Evolutionary conservation across 2,329 filamentous ascomycete species (phyloP).

Genomic region (Teratosphaeria epicoccoides): DNA sequence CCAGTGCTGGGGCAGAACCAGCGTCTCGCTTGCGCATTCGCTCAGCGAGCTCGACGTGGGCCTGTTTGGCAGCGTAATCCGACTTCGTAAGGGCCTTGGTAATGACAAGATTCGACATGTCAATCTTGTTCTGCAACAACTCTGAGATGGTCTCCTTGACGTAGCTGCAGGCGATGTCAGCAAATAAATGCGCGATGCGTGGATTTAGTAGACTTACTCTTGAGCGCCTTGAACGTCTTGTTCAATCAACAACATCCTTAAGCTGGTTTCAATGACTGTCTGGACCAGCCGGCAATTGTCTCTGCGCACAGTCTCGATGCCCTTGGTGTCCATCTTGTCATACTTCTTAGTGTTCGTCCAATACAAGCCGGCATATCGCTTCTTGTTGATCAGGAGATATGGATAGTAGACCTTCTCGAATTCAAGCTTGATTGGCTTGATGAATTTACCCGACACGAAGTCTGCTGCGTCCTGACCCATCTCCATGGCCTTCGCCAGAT

Average conservation of each 20-base stretch:
- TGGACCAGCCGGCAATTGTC: constrained; percentile 95
- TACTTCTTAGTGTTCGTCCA: constrained; percentile 92
- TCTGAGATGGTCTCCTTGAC: constrained; percentile 95
- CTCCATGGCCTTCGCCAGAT: constrained; percentile 82
- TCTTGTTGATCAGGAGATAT: constrained; percentile 98
- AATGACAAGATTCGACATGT: constrained; percentile 98
- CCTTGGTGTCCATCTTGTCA: constrained; percentile 99
- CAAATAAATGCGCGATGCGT: not conserved
- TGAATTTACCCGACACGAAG: constrained; percentile 82
- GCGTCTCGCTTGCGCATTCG: constrained; percentile 96
- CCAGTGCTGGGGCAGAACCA: constrained; percentile 82
- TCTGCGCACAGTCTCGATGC: constrained; percentile 93
- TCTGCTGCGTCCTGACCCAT: constrained; percentile 86
- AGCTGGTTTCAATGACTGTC: constrained; percentile 91
- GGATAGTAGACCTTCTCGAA: constrained; percentile 99
- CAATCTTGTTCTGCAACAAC: constrained; percentile 90
- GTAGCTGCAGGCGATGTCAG: constrained; percentile 51
- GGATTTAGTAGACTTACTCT: constrained; percentile 54
- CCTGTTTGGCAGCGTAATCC: constrained; percentile 84
- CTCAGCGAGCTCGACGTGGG: constrained; percentile 87
- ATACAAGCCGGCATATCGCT: constrained; percentile 93
- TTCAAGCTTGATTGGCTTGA: constrained; percentile 95
- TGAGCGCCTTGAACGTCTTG: constrained; percentile 82
- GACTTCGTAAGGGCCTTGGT: constrained; percentile 91
- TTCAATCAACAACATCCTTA: constrained; percentile 92